Evolutionary conservation across 2,329 filamentous ascomycete species (phyloP).

Genomic region (Penicillium sp.): DNA sequence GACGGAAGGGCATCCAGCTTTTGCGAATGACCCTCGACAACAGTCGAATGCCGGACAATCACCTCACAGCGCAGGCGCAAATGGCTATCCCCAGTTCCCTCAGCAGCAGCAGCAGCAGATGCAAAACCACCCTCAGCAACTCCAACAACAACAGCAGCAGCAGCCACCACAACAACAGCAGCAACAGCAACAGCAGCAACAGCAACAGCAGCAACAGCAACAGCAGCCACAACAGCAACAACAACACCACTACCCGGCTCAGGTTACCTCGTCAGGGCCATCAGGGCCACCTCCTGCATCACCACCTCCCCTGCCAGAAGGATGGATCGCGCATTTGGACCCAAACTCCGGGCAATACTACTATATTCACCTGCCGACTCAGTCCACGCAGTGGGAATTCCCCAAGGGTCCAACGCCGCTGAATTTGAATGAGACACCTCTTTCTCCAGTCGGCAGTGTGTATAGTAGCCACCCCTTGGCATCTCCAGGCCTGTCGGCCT

Average conservation of each 20-base stretch:
- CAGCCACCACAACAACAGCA: not conserved
- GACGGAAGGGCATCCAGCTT: conserved; percentile 68
- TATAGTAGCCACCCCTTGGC: conserved; percentile 64
- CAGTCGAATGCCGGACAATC: conserved; percentile 34
- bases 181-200: conserved; percentile 5
- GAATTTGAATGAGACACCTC: conserved; percentile 70
- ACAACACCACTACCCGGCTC: conserved; percentile 14
- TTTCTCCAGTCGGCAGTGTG: conserved; percentile 74
- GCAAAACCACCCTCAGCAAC: not conserved
- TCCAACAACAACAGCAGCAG: conserved; percentile 6
- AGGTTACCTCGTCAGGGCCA: conserved; percentile 32
- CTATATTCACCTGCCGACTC: conserved; percentile 92
- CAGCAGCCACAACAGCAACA: not conserved
- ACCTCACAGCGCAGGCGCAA: conserved; percentile 33
- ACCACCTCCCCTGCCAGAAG: conserved; percentile 88
- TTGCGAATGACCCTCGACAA: conserved; percentile 72
- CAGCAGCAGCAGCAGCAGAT: conserved; percentile 1
- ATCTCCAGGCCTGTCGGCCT: conserved; percentile 59
- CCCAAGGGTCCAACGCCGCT: conserved; percentile 91
- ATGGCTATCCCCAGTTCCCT: conserved; percentile 16
- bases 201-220: not conserved
- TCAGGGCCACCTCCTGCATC: conserved; percentile 61
- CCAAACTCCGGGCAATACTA: conserved; percentile 97
- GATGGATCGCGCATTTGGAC: conserved; percentile 96
- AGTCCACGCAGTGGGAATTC: conserved; percentile 98